Base-by-base conservation (phyloP, 202 grass and related monocot species). In the Miscanthus sacchariflorus region DNA sequence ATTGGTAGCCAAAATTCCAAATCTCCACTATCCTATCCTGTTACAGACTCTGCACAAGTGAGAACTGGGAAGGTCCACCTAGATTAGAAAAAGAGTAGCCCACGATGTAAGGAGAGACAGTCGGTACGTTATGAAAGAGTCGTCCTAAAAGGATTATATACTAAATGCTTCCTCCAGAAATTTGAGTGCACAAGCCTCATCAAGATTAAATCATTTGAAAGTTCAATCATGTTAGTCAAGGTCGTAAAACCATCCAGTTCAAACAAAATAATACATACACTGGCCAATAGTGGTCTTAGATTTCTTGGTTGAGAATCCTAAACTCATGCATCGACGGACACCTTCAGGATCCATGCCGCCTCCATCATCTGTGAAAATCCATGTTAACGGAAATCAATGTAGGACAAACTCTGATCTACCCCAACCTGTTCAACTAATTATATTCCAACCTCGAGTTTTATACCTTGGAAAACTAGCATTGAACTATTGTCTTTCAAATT, bases 301-400 rank as follows among this genome's bases (percentile, higher is more conserved):
- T 49, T 89, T 98, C 87, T 98, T 98, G 56, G 90, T 93, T 90
- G 96, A 98, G 70, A 98, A 98, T 68, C 96, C 96, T 79, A 98
- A 81, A 70, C 96, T 98, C 96, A 98, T 98, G 81, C 96, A 98
- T 83, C 18, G 90, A 13, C 96, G 89, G 74, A 96, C 88, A 63
- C 93, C 96, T 91, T 98, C 93, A 23, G 93, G 92, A 87, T 98
- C 93, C 96, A 98, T 98, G 30, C 96, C 96, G 25, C 92, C 96
- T 90, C 96, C 96, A 93, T 98, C 90, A 64, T 98, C 96, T 98
- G 80, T 71, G 59, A 59, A 72, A 33, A 49, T 72, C 80, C 80
- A 68, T 44, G 54, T 87, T 64, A 69, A 46, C 77, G 28, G 4
- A 24, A 83, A 81, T 65, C 38, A 56, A 90, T 76, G 70, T 49